phyloP scores from a whole-genome alignment of 768 basidiomycete genomes.

The Rhodotorula kratochvilovae region DNA sequence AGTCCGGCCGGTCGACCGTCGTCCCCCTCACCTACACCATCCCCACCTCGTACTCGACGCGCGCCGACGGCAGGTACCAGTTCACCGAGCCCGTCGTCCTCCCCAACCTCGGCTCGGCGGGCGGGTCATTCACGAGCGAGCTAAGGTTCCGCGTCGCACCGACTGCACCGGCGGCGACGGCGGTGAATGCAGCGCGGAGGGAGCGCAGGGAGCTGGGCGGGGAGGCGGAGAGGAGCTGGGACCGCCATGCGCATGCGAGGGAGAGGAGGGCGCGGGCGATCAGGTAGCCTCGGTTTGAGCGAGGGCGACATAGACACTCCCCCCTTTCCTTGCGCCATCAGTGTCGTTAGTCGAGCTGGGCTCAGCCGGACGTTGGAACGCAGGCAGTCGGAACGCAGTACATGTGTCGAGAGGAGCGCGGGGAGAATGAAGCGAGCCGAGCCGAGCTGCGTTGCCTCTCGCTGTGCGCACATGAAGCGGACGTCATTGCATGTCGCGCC shows the following conservation, averaged over 20 bases:
- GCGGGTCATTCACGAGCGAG: conserved; percentile 22
- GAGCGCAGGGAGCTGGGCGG: not conserved
- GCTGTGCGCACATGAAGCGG: too few relatives aligned
- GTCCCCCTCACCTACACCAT: conserved; percentile 35
- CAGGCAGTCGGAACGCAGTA: too few relatives aligned
- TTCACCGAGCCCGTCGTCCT: conserved; percentile 37
- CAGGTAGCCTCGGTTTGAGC: not conserved
- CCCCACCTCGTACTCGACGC: conserved; percentile 18
- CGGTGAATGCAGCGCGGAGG: not conserved
- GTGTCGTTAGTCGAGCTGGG: too few relatives aligned
- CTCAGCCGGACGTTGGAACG: too few relatives aligned
- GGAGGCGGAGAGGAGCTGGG: not conserved
- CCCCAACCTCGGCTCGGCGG: not conserved
- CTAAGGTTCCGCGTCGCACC: conserved; percentile 29
- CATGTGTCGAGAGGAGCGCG: too few relatives aligned
- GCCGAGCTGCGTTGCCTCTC: too few relatives aligned
- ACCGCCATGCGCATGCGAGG: not conserved
- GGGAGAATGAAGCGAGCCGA: too few relatives aligned
- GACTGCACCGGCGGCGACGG: not conserved
- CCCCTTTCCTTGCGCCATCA: too few relatives aligned
- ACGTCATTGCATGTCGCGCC: too few relatives aligned
- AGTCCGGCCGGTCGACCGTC: conserved; percentile 20
- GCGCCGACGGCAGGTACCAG: conserved; percentile 30
- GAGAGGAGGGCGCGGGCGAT: not conserved
- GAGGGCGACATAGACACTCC: not conserved